Evolutionary conservation across 2,329 filamentous ascomycete genomes (phyloP), one percentile per base, ranked within the genome.

Genomic region (Malbranchea zuffiana): DNA sequence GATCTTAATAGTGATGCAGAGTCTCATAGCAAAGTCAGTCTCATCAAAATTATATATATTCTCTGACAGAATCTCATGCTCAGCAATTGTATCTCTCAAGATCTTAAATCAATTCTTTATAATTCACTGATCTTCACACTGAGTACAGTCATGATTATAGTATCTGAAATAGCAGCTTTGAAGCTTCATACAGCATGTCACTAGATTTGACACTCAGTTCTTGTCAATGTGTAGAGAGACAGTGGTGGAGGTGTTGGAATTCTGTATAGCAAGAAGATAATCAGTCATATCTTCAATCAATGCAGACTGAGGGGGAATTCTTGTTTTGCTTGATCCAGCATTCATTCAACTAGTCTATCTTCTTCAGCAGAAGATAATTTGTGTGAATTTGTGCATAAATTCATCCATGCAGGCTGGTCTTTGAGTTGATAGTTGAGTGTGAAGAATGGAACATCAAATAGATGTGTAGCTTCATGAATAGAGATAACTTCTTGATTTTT

Each of bases 61-160:
- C n/a, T n/a, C n/a, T n/a, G n/a, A n/a, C n/a, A n/a, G n/a, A n/a
- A n/a, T n/a, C n/a, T n/a, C n/a, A n/a, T n/a, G n/a, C n/a, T n/a
- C n/a, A n/a, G n/a, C n/a, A n/a, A n/a, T n/a, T n/a, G n/a, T n/a
- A n/a, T n/a, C n/a, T n/a, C n/a, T n/a, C n/a, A n/a, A n/a, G n/a
- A n/a, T n/a, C n/a, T n/a, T n/a, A n/a, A n/a, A n/a, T n/a, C n/a
- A 31, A 31, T 31, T 31, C 28, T 31, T 31, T 16, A 17, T 17
- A 31, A 17, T 25, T 29, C n/a, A 7, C 27, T 13, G 7, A 29
- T 29, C 27, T 29, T 29, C 11, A 15, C 12, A 29, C 12, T 29
- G 15, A 4, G 27, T 16, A 13, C 4, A n/a, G n/a, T 29, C 27
- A 29, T 29, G 12, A 15, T 29, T 29, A 29, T 29, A 29, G 12